Percentiles rank a stretch among this genome's conserved stretches.
Evolutionary conservation across 1,284 basidiomycete genomes (phyloP).

Genomic region (Pisolithus thermaeus): DNA sequence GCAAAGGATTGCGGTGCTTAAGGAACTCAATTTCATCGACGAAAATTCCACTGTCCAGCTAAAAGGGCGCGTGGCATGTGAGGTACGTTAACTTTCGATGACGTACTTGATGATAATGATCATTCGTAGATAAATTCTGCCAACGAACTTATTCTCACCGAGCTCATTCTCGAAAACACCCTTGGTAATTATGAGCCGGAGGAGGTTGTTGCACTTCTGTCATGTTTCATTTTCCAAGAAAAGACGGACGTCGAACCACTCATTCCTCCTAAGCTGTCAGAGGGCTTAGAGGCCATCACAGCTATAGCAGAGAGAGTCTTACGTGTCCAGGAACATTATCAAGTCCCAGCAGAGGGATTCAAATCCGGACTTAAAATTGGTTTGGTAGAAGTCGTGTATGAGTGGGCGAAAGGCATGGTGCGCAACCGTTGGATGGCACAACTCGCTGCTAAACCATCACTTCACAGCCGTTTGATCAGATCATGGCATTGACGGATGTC

Average conservation of each 20-base stretch:
- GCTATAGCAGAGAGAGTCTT: slow-evolving; percentile 82
- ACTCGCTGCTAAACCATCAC: neutral
- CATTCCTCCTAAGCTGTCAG: slow-evolving; percentile 72
- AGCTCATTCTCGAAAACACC: slow-evolving; percentile 94
- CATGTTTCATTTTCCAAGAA: slow-evolving; percentile 96
- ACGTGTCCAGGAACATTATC: slow-evolving; percentile 72
- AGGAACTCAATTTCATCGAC: slow-evolving; percentile 89
- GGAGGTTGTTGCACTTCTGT: slow-evolving; percentile 95
- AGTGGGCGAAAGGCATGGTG: slow-evolving; percentile 98
- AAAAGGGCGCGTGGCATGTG: slow-evolving; percentile 97
- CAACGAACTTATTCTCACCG: slow-evolving; percentile 92
- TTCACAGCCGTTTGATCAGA: slow-evolving; percentile 87
- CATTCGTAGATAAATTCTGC: slow-evolving; percentile 89
- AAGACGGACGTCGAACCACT: slow-evolving; percentile 87
- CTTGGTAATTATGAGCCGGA: slow-evolving; percentile 88
- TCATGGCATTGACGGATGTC: slow-evolving; percentile 90
- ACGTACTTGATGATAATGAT: slow-evolving; percentile 59
- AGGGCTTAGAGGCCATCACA: slow-evolving; percentile 76
- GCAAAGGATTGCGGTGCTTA: slow-evolving; percentile 86
- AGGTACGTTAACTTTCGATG: slow-evolving; percentile 45
- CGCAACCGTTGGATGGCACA: slow-evolving; percentile 18
- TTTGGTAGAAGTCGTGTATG: slow-evolving; percentile 92
- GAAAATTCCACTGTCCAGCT: slow-evolving; percentile 91
- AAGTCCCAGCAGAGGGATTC: slow-evolving; percentile 76
- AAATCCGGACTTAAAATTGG: slow-evolving; percentile 79